These are phyloP conservation scores for Suillus cothurnatus DNA, from an alignment of 768 basidiomycete species.

Conservation along the genomic window DNA sequence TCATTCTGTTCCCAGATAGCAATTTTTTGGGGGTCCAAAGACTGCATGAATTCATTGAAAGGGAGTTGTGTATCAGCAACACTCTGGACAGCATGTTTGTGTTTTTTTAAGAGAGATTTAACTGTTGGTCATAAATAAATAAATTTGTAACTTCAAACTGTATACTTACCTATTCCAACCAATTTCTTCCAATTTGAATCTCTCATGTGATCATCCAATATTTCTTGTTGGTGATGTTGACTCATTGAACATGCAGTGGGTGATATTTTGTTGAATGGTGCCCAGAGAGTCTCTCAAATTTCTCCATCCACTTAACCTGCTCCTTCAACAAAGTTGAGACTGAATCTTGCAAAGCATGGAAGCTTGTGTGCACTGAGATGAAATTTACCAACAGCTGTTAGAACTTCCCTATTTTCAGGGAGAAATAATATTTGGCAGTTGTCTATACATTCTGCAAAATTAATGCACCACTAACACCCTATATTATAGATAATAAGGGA, in stretches of 20 bases:
- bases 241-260: slow-evolving; percentile 25
- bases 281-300: slow-evolving; percentile 39
- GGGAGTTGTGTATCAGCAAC: neutral
- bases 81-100: neutral
- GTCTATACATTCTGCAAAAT: slow-evolving; percentile 16
- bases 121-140: too few species aligned
- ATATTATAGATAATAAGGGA: slow-evolving; percentile 32
- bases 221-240: slow-evolving; percentile 26
- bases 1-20: slow-evolving; percentile 1
- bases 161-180: too few species aligned
- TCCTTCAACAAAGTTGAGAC: slow-evolving; percentile 30
- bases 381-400: too few species aligned
- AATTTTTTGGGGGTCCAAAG: neutral
- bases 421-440: neutral
- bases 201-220: slow-evolving; percentile 34
- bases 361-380: slow-evolving; percentile 34
- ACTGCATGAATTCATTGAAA: neutral
- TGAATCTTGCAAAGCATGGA: slow-evolving; percentile 26
- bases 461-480: slow-evolving; percentile 25
- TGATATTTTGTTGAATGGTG: slow-evolving; percentile 29
- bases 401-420: slow-evolving; percentile 12
- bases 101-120: too few species aligned
- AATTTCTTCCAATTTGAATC: slow-evolving; percentile 40
- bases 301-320: slow-evolving; percentile 33
- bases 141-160: too few species aligned